Percentiles rank a stretch among this genome's conserved stretches.
Conservation (phyloP, 352 stramenopile genomes). For the Globisporangium viniferum region DNA sequence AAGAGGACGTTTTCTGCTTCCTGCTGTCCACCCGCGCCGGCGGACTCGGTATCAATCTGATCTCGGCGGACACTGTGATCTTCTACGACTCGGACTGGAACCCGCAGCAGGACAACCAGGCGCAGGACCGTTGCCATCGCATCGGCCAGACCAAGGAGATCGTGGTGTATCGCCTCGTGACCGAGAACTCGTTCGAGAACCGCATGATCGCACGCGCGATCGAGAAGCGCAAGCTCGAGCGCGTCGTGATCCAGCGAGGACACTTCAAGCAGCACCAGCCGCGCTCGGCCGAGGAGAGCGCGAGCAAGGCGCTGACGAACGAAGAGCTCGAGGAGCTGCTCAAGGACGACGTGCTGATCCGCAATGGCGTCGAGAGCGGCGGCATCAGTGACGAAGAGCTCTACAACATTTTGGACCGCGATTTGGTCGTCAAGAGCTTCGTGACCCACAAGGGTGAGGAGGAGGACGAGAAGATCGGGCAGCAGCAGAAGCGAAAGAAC, state of each 20-base stretch:
- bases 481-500: conserved; percentile 7
- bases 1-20: conserved; percentile 77
- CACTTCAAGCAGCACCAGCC: conserved; percentile 60
- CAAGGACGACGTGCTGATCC: conserved; percentile 71
- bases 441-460: conserved; percentile 37
- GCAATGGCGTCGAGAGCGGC: conserved; percentile 65
- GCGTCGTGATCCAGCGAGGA: conserved; percentile 84
- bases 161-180: conserved; percentile 91
- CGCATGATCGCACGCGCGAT: conserved; percentile 91
- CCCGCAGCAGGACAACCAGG: conserved; percentile 94
- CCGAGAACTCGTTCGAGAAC: conserved; percentile 93
- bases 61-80: conserved; percentile 96
- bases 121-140: conserved; percentile 88
- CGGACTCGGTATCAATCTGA: conserved; percentile 97
- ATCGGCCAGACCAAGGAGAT: conserved; percentile 90
- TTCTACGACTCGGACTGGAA: conserved; percentile 99
- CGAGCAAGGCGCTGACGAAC: conserved; percentile 53
- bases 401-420: conserved; percentile 56
- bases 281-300: conserved; percentile 22
- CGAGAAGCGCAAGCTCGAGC: conserved; percentile 90
- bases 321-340: conserved; percentile 74
- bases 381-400: conserved; percentile 70
- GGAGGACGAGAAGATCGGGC: conserved; percentile 3
- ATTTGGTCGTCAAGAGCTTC: conserved; percentile 76
- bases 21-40: conserved; percentile 90